Base-by-base conservation (phyloP, 805 yeast species). In the Brettanomyces sp. region DNA sequence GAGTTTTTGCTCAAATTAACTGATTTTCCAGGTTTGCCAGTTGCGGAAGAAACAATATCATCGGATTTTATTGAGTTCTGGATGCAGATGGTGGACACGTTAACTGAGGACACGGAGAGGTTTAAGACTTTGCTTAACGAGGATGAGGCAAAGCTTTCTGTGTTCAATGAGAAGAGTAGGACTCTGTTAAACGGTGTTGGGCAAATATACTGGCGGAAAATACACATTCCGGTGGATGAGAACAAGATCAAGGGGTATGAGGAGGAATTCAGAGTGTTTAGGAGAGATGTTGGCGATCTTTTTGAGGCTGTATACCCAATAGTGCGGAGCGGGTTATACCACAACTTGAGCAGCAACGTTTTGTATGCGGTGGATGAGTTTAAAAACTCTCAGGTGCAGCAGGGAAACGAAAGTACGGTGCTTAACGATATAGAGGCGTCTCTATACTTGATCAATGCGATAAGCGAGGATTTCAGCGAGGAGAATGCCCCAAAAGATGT, bases 211-310 rank as follows among this genome's bases (percentile, higher is more conserved):
- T 82, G 93, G 82, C 66, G 70, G 3, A 87, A 88, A 53, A 69
- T 79, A 3, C 82, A 76, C 42, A 57, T 74, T 23, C 68, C 66
- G 18, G 63, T 67, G 14, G 69, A 67, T 35, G 57, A 60, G 4
- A 55, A 56, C 6, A 59, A 60, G 2, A 55, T 63, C n/a, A 56
- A 55, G 23, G 63, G 65, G 8, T 57, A 58, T 24, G 60, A 67
- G 47, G 70, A 73, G 21, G 95, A 83, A 52, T 86, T 89, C 55
- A 63, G 64, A 22, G 72, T 78, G 24, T 91, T 79, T 61, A 73
- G 97, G 53, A 66, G 77, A 32, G 91, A 84, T 49, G 82, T 84
- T 8, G 75, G 82, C 1, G 98, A 93, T 53, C 69, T 90, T 36
- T 76, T 86, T 51, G 93, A 88, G 45, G 69, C 78, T 0, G 63